These are phyloP conservation scores for Melampsora larici-populina DNA, from an alignment of 1,284 basidiomycete genomes.

Conservation along the genomic window DNA sequence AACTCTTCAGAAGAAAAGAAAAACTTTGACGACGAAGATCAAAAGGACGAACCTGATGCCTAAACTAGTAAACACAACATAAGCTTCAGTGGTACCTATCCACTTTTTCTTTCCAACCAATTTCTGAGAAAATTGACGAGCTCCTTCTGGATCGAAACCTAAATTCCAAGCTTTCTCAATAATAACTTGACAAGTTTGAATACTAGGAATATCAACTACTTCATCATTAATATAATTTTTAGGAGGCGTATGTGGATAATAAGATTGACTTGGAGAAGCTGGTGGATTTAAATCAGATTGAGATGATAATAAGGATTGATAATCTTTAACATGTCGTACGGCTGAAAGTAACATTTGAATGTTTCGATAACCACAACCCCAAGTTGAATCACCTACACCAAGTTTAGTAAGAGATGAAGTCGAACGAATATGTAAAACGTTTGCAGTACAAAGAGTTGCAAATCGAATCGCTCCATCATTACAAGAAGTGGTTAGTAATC, in stretches of 20 bases:
- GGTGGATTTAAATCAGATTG: constrained; percentile 4
- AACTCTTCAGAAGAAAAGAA: not conserved
- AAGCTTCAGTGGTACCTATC: constrained; percentile 52
- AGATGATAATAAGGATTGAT: not conserved
- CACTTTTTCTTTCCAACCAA: constrained; percentile 47
- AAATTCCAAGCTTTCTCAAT: constrained; percentile 49
- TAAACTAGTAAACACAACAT: constrained; percentile 47
- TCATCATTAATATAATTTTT: not conserved
- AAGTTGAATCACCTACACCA: constrained; percentile 20
- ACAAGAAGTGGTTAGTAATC: too few species aligned
- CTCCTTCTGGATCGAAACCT: constrained; percentile 48
- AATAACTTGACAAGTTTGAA: constrained; percentile 47
- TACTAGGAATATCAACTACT: constrained; percentile 46
- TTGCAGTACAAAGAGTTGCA: not conserved
- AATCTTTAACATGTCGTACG: constrained; percentile 25
- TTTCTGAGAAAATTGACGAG: constrained; percentile 46
- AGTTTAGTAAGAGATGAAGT: not conserved
- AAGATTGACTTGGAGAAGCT: not conserved
- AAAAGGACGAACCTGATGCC: constrained; percentile 46
- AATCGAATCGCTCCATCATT: not conserved
- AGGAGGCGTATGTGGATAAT: not conserved
- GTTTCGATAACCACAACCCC: constrained; percentile 47
- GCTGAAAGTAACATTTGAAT: constrained; percentile 49
- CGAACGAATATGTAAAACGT: constrained; percentile 11
- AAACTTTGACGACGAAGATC: not conserved